Percentiles rank a stretch among this genome's conserved stretches.
Conservation (phyloP, 169 alveolate genomes). For the Plasmodium coatneyi region DNA sequence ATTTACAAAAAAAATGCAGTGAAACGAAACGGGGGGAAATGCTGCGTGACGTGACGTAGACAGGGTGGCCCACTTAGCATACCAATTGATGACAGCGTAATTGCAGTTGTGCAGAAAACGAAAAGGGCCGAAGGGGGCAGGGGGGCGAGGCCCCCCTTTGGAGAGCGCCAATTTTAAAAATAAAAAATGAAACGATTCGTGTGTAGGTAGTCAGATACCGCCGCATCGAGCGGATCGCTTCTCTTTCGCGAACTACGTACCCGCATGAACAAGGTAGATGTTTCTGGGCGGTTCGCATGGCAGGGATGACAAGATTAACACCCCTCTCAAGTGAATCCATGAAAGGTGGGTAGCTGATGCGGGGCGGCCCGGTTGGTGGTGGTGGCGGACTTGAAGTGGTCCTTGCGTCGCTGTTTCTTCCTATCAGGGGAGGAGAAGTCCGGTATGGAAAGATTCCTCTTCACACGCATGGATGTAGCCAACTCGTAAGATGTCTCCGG, state of each 20-base stretch:
- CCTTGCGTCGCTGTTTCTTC: constrained; percentile 1
- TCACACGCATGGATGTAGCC: constrained; percentile 7
- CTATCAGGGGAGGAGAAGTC: constrained; percentile 44
- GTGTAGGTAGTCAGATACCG: not conserved
- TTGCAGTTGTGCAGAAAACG: constrained; percentile 2
- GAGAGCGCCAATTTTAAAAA: not conserved
- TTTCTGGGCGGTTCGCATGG: not conserved
- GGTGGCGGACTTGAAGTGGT: constrained; percentile 19
- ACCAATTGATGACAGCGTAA: not conserved
- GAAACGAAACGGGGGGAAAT: not conserved
- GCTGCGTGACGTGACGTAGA: not conserved
- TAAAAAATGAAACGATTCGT: not conserved
- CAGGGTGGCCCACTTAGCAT: not conserved
- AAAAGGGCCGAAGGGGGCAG: not conserved
- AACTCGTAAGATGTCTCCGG: constrained; percentile 42
- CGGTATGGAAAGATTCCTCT: constrained; percentile 58
- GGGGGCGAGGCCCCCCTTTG: not conserved
- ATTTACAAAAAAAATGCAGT: not conserved
- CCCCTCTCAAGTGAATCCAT: not conserved
- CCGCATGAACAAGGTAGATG: not conserved
- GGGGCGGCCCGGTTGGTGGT: constrained; percentile 11
- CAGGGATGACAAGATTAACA: not conserved
- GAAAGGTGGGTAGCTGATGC: not conserved
- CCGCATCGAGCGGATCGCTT: not conserved
- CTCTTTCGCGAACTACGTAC: not conserved